Evolutionary conservation across 2,329 filamentous ascomycete genomes (phyloP), one percentile per base, ranked within the genome.

Genomic region (Tolypocladium ovalisporum): DNA sequence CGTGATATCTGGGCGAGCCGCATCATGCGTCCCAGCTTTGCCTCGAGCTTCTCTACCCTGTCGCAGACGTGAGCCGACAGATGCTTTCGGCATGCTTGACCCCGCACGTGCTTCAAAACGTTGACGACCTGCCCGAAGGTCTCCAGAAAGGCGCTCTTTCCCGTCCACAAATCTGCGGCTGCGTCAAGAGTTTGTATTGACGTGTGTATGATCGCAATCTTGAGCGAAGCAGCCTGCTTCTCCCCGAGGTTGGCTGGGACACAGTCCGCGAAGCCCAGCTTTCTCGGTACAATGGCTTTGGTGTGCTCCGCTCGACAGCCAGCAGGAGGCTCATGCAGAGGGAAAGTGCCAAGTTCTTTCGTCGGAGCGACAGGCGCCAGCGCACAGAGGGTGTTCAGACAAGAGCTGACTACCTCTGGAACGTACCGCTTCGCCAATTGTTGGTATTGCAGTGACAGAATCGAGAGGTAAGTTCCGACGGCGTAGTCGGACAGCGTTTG

Each of bases 381-480:
- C 12, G 83, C 79, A 62, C 77, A 81, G 24, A 97, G 73, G 0
- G 87, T 87, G 69, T 93, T 91, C 51, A 90, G 74, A 32, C 83
- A 81, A 69, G 91, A 97, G 68, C 90, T 90, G 64, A 96, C 78
- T 36, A 92, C 80, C 72, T 99, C 94, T 0, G 94, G 94, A 52
- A 97, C 80, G 71, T 93, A 96, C 65, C 94, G 82, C 75, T 91
- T 94, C 6, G 93, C 87, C 8, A 93, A 76, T 39, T 79, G 77
- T 72, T 97, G 90, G 71, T 95, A 97, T 68, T 93, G 87, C 34
- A 96, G 71, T 54, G 83, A 85, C 40, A 97, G 76, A 27, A 88
- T 89, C 36, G 84, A 83, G n/a, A 96, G 74, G 68, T 90, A 97
- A 10, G 85, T 82, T 13, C 94, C 94, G 3, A 79, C 85, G 4